A percentile compares a stretch with the other conserved stretches of the same genome.
These are phyloP conservation scores for Urtica urens DNA, from an alignment of 306 rosid species.

Conservation along the genomic window DNA sequence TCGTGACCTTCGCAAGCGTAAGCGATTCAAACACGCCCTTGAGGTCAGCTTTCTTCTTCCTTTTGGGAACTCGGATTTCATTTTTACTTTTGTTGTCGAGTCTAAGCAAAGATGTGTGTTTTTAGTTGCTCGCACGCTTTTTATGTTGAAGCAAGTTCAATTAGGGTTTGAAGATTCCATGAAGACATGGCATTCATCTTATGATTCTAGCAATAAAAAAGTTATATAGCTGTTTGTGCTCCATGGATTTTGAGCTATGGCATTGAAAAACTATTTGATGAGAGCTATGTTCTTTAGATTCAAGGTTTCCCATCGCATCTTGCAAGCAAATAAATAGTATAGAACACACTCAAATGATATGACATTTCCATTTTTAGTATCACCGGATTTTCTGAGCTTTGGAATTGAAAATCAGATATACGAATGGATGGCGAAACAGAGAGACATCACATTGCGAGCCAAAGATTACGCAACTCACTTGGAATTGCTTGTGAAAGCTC, in stretches of 20 bases:
- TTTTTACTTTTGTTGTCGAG: no score
- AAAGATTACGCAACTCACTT: constrained; percentile 89
- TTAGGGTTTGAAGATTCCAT: neutral
- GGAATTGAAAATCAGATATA: constrained; percentile 41
- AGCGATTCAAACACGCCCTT: constrained; percentile 81
- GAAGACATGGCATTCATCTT: no score
- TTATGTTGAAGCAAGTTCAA: neutral
- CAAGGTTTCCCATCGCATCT: no score
- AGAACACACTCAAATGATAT: no score
- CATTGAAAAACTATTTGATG: no score
- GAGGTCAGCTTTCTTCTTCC: constrained; percentile 37
- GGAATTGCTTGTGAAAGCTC: constrained; percentile 85
- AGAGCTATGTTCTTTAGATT: no score
- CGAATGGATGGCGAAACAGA: constrained; percentile 83
- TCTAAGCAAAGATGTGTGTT: neutral
- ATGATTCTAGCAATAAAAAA: neutral
- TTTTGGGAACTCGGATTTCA: neutral
- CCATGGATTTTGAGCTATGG: constrained; percentile 1
- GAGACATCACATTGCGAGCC: constrained; percentile 47
- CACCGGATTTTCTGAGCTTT: constrained; percentile 7
- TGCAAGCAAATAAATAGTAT: no score
- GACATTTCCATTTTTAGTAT: constrained; percentile 5
- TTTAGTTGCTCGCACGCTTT: neutral
- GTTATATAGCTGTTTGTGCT: neutral
- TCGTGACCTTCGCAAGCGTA: constrained; percentile 78